These are phyloP conservation scores for Amborella trichopoda DNA, from an alignment of 164 flowering plant species.

Conservation along the genomic window DNA sequence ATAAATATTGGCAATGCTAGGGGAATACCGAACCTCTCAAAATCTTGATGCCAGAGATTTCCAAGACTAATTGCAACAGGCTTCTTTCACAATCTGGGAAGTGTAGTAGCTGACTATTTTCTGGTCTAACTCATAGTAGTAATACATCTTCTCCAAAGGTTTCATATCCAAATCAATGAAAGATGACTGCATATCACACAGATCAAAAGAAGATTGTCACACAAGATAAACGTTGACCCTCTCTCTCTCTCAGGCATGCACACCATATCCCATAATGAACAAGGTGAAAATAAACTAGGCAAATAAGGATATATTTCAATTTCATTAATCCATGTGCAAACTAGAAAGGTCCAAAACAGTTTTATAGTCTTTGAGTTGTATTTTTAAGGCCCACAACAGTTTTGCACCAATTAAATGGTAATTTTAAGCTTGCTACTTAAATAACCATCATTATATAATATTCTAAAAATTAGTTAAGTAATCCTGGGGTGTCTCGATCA, in stretches of 20 bases:
- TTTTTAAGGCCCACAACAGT: no score
- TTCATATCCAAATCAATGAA: slow-evolving; percentile 88
- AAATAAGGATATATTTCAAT: neutral
- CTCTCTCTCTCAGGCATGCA: neutral
- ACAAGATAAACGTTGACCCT: neutral
- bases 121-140: slow-evolving; percentile 70
- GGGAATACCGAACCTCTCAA: no score
- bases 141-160: slow-evolving; percentile 61
- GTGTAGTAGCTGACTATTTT: slow-evolving; percentile 49
- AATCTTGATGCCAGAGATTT: no score
- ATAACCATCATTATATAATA: no score
- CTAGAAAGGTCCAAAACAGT: neutral
- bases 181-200: slow-evolving; percentile 29
- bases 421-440: no score
- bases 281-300: neutral
- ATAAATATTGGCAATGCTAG: no score
- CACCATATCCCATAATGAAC: neutral
- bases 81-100: slow-evolving; percentile 14
- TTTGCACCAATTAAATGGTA: no score
- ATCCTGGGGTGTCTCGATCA: no score
- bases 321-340: neutral
- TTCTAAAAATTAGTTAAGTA: no score
- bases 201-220: neutral
- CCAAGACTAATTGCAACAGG: neutral
- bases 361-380: no score